Base-by-base conservation (phyloP, 2,329 filamentous ascomycete genomes). In the Dichotomopilus funicola region DNA sequence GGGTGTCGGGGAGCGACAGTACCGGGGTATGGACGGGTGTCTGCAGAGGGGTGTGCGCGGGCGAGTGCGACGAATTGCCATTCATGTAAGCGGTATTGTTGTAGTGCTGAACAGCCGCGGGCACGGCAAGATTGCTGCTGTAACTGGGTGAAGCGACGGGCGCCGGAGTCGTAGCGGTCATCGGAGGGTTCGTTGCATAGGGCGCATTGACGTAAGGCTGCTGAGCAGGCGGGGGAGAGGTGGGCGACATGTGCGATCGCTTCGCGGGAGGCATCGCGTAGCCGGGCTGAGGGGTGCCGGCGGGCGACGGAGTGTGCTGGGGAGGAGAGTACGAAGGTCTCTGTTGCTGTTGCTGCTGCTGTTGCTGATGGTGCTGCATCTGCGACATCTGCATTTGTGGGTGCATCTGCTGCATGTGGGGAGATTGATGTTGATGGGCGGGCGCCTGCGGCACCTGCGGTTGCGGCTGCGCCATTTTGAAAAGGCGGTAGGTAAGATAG, bases 201-300 rank as follows among this genome's bases (percentile, higher is more conserved):
- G 55, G 49, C 59, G 81, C 76, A 63, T 73, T 70, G 61, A 76
- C 74, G 65, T 83, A 84, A 0, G 48, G 47, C 27, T 54, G 49
- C 49, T 61, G 61, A 8, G 51, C 49, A 31, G 36, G 51, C 11
- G 57, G 48, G 5, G 58, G 53, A 11, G 55, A 56, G 55, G 84
- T 85, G 51, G 86, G 85, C 33, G 86, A 89, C 48, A 88, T 73
- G 55, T 83, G 86, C 68, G 80, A 85, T 68, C 88, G 81, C 74
- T 94, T 92, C 57, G 80, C 82, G 12, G 88, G 85, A 49, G 87
- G 87, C 49, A 86, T 58, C 41, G 80, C 57, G 70, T 71, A 86
- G 51, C 71, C 72, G 12, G 77, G 72, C 60, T 80, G 78, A 36
- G 78, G 75, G 27, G 78, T 62, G 40, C 36, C 74, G 49, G 75